Conservation (phyloP, 495 filamentous ascomycete genomes). For the Copromyces sp. region DNA sequence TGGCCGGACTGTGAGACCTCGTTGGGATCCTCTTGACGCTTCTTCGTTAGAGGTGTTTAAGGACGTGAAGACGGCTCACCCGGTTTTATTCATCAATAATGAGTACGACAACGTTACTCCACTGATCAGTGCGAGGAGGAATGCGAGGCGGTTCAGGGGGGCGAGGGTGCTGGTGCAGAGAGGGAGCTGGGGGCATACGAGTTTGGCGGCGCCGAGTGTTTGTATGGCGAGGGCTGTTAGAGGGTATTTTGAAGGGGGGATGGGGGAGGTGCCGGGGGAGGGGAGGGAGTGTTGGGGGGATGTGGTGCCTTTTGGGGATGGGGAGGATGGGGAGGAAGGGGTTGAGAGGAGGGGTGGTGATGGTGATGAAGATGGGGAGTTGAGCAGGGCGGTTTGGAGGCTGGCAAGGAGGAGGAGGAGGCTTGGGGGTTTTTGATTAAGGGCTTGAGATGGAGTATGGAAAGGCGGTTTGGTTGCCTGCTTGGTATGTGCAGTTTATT, state of each 20-base stretch:
- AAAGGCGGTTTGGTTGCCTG: background rate
- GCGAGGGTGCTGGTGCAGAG: constrained; percentile 43
- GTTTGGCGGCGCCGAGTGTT: constrained; percentile 21
- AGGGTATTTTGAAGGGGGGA: constrained; percentile 25
- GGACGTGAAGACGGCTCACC: constrained; percentile 29
- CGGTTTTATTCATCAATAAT: constrained; percentile 46
- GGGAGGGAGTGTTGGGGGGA: constrained; percentile 26
- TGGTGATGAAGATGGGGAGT: background rate
- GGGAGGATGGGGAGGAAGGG: background rate
- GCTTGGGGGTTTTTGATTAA: background rate
- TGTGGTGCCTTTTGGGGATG: constrained; percentile 11
- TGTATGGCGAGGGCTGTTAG: constrained; percentile 27
- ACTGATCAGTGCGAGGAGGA: constrained; percentile 37
- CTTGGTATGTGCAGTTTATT: no score
- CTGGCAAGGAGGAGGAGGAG: background rate
- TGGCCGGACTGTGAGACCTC: constrained; percentile 45
- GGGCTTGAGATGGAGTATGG: background rate
- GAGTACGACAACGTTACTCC: constrained; percentile 49
- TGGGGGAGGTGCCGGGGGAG: constrained; percentile 16
- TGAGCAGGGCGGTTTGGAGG: constrained; percentile 3
- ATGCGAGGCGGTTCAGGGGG: constrained; percentile 39
- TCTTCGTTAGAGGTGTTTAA: background rate
- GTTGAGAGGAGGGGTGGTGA: background rate
- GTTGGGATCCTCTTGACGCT: constrained; percentile 39
- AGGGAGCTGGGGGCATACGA: constrained; percentile 39